Base-by-base conservation (phyloP, 331 rosid species). In the Acacia concinna region DNA sequence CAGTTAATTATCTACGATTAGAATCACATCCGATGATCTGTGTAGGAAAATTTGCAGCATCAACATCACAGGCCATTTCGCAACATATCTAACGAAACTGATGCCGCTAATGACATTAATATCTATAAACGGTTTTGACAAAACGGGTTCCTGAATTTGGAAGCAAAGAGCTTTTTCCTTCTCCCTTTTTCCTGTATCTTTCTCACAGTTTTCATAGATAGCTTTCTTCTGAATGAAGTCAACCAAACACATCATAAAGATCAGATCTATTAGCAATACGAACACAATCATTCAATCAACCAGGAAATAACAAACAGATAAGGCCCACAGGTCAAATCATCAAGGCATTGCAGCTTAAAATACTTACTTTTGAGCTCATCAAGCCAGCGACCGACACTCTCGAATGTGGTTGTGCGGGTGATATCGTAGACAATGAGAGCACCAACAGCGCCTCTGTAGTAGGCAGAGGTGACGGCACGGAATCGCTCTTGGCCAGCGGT, bases 401-500 rank as follows among this genome's bases (percentile, higher is more conserved):
- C 94, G 27, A 90, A 90, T 8, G 94, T 88, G 73, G 90, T 81
- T 47, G 86, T 86, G 63, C 94, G 94, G 44, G 87, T 86, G 72
- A 90, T 88, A 56, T 90, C 94, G 68, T 88, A 90, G 37, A 90
- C 92, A 38, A 90, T 23, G 68, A 90, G 94, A 62, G 94, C 92
- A 17, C 92, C 94, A 21, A 90, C 92, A 27, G 92, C 89, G 49
- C 94, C 94, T 0, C 94, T 88, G 74, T 90, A 90, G 82, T 90
- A 90, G 1, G 94, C 94, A 10, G 94, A 90, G 35, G 94, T 90
- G 79, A 90, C 94, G 8, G 94, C 94, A 8, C 94, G 86, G 84
- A 90, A 90, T 34, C 94, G 87, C 21, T 90, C 94, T 34, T 90
- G 94, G 40, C 94, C 94, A 4, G 94, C 94, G 46, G 94, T 90